These are phyloP conservation scores for Chara braunii DNA, from an alignment of 139 green algal genomes.

Conservation along the genomic window DNA sequence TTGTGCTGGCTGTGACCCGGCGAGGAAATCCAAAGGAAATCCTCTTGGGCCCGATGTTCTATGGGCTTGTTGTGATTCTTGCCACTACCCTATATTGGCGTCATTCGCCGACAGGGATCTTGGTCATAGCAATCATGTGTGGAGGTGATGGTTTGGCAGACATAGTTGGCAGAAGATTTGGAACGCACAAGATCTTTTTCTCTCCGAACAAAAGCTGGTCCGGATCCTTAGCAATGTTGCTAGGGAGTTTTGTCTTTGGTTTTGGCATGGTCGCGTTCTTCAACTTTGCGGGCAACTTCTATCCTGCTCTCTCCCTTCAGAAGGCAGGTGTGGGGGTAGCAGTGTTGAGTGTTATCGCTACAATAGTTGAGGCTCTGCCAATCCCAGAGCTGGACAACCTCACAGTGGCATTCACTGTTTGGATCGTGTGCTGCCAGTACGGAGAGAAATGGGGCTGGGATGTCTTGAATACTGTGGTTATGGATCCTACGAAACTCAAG, in stretches of 20 bases:
- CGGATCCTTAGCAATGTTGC: conserved; percentile 1
- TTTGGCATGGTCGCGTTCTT: conserved; percentile 2
- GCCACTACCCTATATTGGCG: conserved; percentile 71
- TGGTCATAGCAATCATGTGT: conserved; percentile 63
- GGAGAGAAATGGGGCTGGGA: too few species aligned
- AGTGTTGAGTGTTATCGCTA: too few species aligned
- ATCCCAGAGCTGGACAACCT: too few species aligned
- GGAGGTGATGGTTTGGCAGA: conserved; percentile 68
- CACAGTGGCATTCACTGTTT: too few species aligned
- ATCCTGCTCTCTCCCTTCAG: too few species aligned
- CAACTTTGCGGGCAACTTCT: not conserved
- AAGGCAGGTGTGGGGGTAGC: too few species aligned
- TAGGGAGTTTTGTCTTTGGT: conserved; percentile 9
- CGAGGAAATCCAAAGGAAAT: conserved; percentile 19
- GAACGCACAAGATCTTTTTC: conserved; percentile 6
- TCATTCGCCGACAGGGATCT: conserved; percentile 37
- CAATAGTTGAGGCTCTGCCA: too few species aligned
- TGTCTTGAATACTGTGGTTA: too few species aligned
- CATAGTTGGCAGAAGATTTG: conserved; percentile 69
- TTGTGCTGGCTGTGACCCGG: conserved; percentile 1
- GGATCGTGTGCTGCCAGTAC: too few species aligned
- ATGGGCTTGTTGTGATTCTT: conserved; percentile 57
- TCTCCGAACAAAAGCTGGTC: not conserved
- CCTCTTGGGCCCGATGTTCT: conserved; percentile 70
- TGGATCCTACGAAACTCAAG: too few species aligned